phyloP scores from a whole-genome alignment of 495 filamentous ascomycete genomes.

The Delitschia confertaspora region DNA sequence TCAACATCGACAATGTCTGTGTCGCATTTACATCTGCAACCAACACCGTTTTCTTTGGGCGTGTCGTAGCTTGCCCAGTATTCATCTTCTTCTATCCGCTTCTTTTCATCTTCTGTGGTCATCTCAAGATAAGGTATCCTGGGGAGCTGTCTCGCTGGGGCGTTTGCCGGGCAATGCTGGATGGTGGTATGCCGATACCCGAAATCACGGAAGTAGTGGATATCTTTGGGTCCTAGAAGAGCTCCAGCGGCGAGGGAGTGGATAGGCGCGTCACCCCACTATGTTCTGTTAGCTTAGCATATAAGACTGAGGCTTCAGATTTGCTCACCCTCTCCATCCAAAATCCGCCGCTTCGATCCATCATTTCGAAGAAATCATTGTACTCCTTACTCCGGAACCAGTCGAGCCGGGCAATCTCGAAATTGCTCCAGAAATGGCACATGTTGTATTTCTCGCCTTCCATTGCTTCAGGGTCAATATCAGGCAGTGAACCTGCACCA shows the following conservation, averaged over 20 bases:
- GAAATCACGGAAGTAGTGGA: constrained; percentile 99
- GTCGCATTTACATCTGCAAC: constrained; percentile 93
- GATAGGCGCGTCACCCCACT: constrained; percentile 99
- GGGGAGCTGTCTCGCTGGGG: constrained; percentile 77
- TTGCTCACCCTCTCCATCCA: constrained; percentile 91
- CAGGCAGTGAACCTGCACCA: constrained; percentile 58
- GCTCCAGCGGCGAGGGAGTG: constrained; percentile 94
- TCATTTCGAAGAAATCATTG: constrained; percentile 98
- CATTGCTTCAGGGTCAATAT: constrained; percentile 89
- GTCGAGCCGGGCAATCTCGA: constrained; percentile 90
- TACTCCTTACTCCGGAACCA: constrained; percentile 96
- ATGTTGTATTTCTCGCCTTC: constrained; percentile 98
- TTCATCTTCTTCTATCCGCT: constrained; percentile 85
- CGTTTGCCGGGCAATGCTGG: constrained; percentile 96
- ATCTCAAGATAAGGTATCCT: constrained; percentile 73
- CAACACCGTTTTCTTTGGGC: constrained; percentile 91
- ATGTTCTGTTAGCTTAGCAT: constrained; percentile 30
- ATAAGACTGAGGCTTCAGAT: background rate
- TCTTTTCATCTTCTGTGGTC: constrained; percentile 77
- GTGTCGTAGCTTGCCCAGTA: constrained; percentile 89
- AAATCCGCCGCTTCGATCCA: constrained; percentile 96
- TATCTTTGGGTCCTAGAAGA: constrained; percentile 70
- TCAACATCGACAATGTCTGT: constrained; percentile 98
- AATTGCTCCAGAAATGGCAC: constrained; percentile 99
- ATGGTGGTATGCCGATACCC: constrained; percentile 98